These are phyloP conservation scores for Purpureocillium lavendulum DNA, from an alignment of 2,329 filamentous ascomycete genomes.

Conservation along the genomic window DNA sequence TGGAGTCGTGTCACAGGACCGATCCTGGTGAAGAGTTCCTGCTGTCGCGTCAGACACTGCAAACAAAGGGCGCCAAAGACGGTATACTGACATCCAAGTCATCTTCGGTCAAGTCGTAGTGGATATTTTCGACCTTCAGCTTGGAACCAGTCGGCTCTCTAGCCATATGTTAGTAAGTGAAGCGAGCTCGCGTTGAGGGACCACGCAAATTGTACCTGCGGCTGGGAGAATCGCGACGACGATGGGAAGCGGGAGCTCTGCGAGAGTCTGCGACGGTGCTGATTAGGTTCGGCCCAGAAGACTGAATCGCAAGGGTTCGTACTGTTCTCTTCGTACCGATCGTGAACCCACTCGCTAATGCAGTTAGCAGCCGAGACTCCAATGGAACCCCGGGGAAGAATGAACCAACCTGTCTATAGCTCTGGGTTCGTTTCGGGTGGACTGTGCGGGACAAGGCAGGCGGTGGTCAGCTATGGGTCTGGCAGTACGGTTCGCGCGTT, in stretches of 20 bases:
- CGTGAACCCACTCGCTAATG: constrained; percentile 83
- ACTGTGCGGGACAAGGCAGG: constrained; percentile 39
- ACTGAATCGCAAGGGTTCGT: constrained; percentile 11
- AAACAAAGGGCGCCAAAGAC: neutral
- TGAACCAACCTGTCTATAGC: constrained; percentile 60
- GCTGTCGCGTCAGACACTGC: constrained; percentile 16
- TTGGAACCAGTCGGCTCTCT: constrained; percentile 55
- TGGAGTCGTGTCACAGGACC: constrained; percentile 62
- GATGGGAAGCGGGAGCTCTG: constrained; percentile 31
- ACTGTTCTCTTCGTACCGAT: constrained; percentile 75
- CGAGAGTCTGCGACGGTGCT: constrained; percentile 22
- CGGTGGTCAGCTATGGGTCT: constrained; percentile 19
- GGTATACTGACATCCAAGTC: constrained; percentile 60
- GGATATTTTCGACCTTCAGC: constrained; percentile 79
- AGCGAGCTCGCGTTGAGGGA: neutral
- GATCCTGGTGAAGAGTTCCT: constrained; percentile 77
- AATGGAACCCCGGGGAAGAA: neutral
- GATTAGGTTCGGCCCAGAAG: too few species aligned
- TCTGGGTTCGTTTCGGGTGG: constrained; percentile 53
- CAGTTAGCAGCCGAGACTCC: constrained; percentile 13
- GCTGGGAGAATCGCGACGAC: constrained; percentile 35
- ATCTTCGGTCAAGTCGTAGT: constrained; percentile 82
- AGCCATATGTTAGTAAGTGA: constrained; percentile 6
- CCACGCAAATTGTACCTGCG: constrained; percentile 16
- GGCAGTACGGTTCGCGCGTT: constrained; percentile 23